Conservation (phyloP, 768 basidiomycete genomes). For the Mycena olivaceomarginata region DNA sequence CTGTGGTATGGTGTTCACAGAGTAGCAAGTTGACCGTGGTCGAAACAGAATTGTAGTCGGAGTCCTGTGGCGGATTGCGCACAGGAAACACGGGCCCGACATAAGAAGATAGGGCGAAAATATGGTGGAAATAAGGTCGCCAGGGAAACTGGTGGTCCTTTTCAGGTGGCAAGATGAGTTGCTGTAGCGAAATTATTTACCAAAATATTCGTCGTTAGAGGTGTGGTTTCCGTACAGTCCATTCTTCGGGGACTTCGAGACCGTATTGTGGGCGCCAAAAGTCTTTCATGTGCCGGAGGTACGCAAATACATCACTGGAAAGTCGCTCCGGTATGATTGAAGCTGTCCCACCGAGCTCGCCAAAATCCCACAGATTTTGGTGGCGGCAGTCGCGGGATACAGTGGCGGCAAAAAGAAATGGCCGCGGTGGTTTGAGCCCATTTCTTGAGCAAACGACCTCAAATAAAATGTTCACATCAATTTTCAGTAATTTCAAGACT, state of each 20-base stretch:
- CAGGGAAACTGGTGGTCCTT: background rate
- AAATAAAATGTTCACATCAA: too few species aligned
- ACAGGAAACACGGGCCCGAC: conserved; percentile 16
- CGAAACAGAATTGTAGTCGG: background rate
- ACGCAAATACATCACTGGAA: background rate
- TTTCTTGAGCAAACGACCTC: too few species aligned
- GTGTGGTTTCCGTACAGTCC: conserved; percentile 4
- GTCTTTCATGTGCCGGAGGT: background rate
- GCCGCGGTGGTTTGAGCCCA: too few species aligned
- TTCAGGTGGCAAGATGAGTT: conserved; percentile 9
- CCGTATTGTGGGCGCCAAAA: conserved; percentile 12
- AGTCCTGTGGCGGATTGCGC: background rate
- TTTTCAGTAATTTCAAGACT: too few species aligned
- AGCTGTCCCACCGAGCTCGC: background rate
- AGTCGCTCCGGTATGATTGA: background rate
- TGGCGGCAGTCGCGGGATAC: background rate
- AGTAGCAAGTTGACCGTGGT: conserved; percentile 13
- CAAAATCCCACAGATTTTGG: background rate
- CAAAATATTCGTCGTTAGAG: background rate
- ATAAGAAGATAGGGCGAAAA: conserved; percentile 11
- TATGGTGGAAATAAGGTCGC: conserved; percentile 4
- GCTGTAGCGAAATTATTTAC: background rate
- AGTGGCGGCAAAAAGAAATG: too few species aligned
- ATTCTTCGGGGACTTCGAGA: conserved; percentile 14
- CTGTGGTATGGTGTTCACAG: background rate